Conservation (phyloP, 176 grass and related monocot species). For the Canna indica region DNA sequence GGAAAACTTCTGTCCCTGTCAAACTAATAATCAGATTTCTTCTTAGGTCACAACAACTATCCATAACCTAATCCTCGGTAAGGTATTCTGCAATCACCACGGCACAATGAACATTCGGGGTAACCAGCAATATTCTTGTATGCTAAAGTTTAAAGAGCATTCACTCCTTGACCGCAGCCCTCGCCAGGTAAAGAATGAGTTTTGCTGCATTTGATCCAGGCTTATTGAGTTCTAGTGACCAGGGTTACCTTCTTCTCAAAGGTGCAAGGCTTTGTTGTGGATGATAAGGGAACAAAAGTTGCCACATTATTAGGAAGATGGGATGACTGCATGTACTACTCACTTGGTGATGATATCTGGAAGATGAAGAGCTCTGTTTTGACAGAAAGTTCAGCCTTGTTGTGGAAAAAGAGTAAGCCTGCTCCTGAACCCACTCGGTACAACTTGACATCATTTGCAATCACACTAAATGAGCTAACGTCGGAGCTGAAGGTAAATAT, state of each 20-base stretch:
- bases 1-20: background rate
- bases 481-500: conserved; percentile 8
- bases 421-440: conserved; percentile 12
- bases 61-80: conserved; percentile 44
- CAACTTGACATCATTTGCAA: conserved; percentile 16
- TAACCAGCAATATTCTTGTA: conserved; percentile 40
- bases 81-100: conserved; percentile 50
- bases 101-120: conserved; percentile 46
- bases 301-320: conserved; percentile 21
- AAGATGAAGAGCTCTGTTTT: background rate
- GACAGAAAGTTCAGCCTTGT: conserved; percentile 5
- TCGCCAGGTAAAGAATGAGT: conserved; percentile 35
- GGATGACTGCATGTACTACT: conserved; percentile 14
- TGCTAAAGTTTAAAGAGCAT: conserved; percentile 41
- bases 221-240: conserved; percentile 1
- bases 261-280: conserved; percentile 39
- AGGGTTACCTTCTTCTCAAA: conserved; percentile 24
- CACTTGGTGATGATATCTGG: background rate
- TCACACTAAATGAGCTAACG: conserved; percentile 14
- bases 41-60: conserved; percentile 52
- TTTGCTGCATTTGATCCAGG: background rate
- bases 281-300: conserved; percentile 11
- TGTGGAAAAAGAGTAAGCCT: conserved; percentile 6
- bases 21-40: background rate
- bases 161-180: conserved; percentile 40